Conservation (phyloP, 1,284 basidiomycete genomes). For the Fomitiporia mediterranea region DNA sequence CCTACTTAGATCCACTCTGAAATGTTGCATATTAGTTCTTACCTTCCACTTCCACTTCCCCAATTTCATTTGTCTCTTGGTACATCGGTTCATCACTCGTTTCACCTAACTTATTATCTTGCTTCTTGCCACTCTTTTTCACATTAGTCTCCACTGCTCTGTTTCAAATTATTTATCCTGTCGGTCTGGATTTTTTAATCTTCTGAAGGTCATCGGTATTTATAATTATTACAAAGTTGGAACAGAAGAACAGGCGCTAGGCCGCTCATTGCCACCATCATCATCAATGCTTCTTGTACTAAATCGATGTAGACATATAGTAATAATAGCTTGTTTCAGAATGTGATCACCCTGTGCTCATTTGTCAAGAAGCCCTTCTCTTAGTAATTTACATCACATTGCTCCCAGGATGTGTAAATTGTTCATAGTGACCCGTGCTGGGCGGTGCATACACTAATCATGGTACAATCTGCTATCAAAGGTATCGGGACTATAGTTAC, state of each 20-base stretch:
- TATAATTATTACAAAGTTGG: neutral
- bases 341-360: too few relatives aligned
- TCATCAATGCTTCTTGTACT: too few relatives aligned
- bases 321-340: too few relatives aligned
- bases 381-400: too few relatives aligned
- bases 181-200: neutral
- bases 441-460: neutral
- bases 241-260: too few relatives aligned
- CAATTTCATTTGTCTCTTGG: neutral
- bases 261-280: too few relatives aligned
- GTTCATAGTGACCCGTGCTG: neutral
- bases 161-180: neutral
- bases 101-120: slow-evolving; percentile 10
- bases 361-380: too few relatives aligned
- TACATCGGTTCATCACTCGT: neutral
- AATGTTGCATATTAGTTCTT: neutral
- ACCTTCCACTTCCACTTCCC: neutral
- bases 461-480: too few relatives aligned
- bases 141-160: neutral
- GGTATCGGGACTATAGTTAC: too few relatives aligned
- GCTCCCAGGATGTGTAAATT: too few relatives aligned
- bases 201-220: neutral
- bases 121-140: neutral
- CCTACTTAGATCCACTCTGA: neutral
- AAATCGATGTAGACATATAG: too few relatives aligned